Base-by-base conservation (phyloP, 495 filamentous ascomycete genomes). In the Penicillium silybi region DNA sequence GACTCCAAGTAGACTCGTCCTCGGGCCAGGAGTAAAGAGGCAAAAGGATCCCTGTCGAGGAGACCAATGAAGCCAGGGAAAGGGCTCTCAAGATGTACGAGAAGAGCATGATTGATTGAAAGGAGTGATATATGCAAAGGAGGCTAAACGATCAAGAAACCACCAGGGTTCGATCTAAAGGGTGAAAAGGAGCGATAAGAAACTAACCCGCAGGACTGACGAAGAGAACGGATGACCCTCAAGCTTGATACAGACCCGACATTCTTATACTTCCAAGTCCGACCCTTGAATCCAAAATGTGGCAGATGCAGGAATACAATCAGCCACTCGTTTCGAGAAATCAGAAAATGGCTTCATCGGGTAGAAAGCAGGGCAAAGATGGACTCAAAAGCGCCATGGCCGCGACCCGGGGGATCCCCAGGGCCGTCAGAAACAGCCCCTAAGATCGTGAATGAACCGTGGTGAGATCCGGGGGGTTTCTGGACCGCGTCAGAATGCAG, bases 21-120 rank as follows among this genome's bases (percentile, higher is more conserved):
- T 51, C 56, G 1, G 79, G 80, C 59, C 74, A 80, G 34, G 68
- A 47, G 57, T 81, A 82, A 17, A 83, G 64, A 2, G 80, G 78
- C 19, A 80, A 58, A 25, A 81, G 53, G 25, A 81, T 56, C 23
- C 65, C 70, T 18, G 66, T 68, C 2, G 67, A 53, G 26, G 41
- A 34, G 6, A 38, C 53, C 1, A 39, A 17, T 2, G 52, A 59
- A 16, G 46, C 46, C 43, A 59, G 39, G 9, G 52, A 25, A 8
- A 62, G 43, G 25, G 53, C 34, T 26, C 41, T 48, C 38, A 61
- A 11, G 19, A 53, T 11, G 25, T 20, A 50, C 22, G 56, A 27
- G 8, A 61, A 39, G 23, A n/a, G 22, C 61, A 64, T 64, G 2
- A 8, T 46, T 4, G 20, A 41, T 43, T 42, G 46, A 10, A 23